phyloP scores from a whole-genome alignment of 495 filamentous ascomycete species.

The Penicillium herquei region DNA sequence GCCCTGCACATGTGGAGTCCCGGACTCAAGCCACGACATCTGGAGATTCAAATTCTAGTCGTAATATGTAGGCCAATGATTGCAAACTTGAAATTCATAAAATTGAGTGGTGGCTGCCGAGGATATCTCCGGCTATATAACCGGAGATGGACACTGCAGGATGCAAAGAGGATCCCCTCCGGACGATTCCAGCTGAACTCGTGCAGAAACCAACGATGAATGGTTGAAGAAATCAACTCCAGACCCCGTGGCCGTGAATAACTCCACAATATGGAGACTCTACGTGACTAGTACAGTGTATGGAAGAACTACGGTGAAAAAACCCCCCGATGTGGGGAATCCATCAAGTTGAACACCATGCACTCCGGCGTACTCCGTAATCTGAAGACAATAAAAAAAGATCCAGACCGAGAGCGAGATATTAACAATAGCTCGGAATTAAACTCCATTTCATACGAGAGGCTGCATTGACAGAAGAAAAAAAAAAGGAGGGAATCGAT shows the following conservation, averaged over 20 bases:
- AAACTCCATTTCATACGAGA: background rate
- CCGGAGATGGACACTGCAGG: background rate
- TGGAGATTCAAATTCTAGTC: too few species aligned
- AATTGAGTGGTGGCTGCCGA: background rate
- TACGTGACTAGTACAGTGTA: too few species aligned
- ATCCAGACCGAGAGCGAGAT: background rate
- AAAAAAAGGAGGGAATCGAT: background rate
- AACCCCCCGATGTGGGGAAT: slow-evolving; percentile 1
- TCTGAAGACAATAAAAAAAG: background rate
- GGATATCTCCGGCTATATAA: background rate
- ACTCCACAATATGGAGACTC: background rate
- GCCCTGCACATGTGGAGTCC: too few species aligned
- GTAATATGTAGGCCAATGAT: too few species aligned
- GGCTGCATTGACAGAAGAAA: background rate
- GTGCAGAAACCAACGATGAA: background rate
- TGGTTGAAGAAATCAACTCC: background rate
- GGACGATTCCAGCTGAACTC: background rate
- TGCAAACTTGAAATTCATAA: too few species aligned
- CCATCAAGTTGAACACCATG: background rate
- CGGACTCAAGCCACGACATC: too few species aligned
- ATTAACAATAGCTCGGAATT: background rate
- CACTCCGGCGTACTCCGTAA: background rate
- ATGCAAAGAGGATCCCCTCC: background rate
- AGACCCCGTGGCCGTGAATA: background rate
- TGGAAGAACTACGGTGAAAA: background rate